phyloP scores from a whole-genome alignment of 164 flowering plant species.

The Litsea cubeba region DNA sequence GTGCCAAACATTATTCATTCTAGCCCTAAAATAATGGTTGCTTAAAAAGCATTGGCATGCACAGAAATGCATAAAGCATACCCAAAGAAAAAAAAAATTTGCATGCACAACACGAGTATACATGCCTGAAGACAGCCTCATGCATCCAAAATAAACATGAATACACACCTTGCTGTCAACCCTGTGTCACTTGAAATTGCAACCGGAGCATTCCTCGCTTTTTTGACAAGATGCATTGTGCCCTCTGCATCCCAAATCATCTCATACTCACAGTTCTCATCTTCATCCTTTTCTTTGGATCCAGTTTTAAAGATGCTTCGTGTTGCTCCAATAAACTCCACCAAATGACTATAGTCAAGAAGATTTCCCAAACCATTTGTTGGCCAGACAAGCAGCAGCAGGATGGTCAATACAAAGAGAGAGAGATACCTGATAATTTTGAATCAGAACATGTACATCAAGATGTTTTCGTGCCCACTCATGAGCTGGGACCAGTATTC shows the following conservation, averaged over 20 bases:
- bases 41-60: neutral
- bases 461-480: neutral
- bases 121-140: neutral
- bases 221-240: slow-evolving; percentile 78
- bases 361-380: slow-evolving; percentile 31
- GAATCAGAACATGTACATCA: neutral
- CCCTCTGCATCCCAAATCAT: slow-evolving; percentile 98
- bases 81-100: neutral
- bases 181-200: slow-evolving; percentile 26
- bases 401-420: slow-evolving; percentile 52
- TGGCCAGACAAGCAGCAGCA: slow-evolving; percentile 64
- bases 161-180: slow-evolving; percentile 53
- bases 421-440: slow-evolving; percentile 57
- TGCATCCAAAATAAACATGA: neutral
- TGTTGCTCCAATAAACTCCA: slow-evolving; percentile 23
- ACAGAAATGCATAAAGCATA: neutral
- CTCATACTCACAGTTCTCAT: slow-evolving; percentile 76
- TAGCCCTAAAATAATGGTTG: neutral
- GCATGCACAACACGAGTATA: neutral
- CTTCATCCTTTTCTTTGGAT: slow-evolving; percentile 72
- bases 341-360: slow-evolving; percentile 17
- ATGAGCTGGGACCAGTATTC: neutral
- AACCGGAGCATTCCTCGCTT: slow-evolving; percentile 25
- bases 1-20: neutral
- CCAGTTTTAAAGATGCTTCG: slow-evolving; percentile 22